phyloP scores from a whole-genome alignment of 1,139 yeast species.

The Kodamaea ohmeri region DNA sequence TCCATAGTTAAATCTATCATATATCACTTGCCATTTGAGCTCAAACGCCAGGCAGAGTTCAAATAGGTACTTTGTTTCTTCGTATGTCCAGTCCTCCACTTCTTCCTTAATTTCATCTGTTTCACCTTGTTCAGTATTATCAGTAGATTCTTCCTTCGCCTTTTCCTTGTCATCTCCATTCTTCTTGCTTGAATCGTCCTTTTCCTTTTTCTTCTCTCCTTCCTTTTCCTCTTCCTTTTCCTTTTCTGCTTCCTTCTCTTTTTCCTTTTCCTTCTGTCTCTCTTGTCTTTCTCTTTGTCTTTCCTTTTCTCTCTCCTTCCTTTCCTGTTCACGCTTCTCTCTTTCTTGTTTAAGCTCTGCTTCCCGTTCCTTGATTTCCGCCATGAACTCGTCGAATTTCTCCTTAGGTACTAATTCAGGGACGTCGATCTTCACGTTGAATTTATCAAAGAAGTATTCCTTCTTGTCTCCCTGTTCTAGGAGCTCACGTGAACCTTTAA shows the following conservation, averaged over 20 bases:
- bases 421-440: constrained; percentile 63
- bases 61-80: constrained; percentile 76
- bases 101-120: constrained; percentile 12
- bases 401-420: constrained; percentile 66
- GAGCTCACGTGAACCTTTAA: constrained; percentile 63
- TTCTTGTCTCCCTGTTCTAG: constrained; percentile 39
- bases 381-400: constrained; percentile 56
- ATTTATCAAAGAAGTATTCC: constrained; percentile 74
- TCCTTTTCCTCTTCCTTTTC: constrained; percentile 8
- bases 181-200: constrained; percentile 1
- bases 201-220: constrained; percentile 2
- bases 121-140: constrained; percentile 5
- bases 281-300: constrained; percentile 14
- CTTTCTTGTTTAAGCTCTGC: constrained; percentile 16
- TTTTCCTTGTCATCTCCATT: constrained; percentile 8
- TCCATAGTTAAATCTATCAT: constrained; percentile 62
- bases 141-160: constrained; percentile 5
- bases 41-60: constrained; percentile 72
- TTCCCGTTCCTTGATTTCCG: constrained; percentile 35
- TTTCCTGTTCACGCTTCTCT: constrained; percentile 25
- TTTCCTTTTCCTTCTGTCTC: constrained; percentile 8
- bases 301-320: constrained; percentile 16
- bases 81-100: constrained; percentile 58
- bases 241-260: constrained; percentile 6
- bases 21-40: constrained; percentile 81